A percentile compares a stretch with the other conserved stretches of the same genome.
These are phyloP conservation scores for Exophiala oligosperma DNA, from an alignment of 2,329 filamentous ascomycete species.

Conservation along the genomic window DNA sequence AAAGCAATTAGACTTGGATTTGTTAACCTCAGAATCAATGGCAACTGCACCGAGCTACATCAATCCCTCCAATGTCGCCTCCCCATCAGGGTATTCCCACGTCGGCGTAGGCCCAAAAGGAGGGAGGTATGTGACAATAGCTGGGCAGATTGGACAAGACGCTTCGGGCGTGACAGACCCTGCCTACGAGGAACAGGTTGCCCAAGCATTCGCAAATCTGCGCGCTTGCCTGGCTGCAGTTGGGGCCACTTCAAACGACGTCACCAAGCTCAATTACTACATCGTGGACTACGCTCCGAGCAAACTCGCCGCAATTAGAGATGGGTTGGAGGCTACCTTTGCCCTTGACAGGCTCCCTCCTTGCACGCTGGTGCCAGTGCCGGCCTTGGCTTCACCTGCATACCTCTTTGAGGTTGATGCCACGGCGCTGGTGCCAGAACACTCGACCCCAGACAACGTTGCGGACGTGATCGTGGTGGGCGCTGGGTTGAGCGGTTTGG, in stretches of 20 bases:
- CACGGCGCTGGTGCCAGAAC: no score
- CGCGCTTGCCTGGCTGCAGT: constrained; percentile 37
- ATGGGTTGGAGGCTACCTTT: constrained; percentile 39
- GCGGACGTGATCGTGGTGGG: constrained; percentile 13
- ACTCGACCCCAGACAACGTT: no score
- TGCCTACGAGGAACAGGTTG: constrained; percentile 44
- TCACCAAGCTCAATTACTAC: constrained; percentile 43
- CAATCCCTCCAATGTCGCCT: no score
- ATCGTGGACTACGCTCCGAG: constrained; percentile 45
- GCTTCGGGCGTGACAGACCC: constrained; percentile 34
- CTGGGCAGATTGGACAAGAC: constrained; percentile 38
- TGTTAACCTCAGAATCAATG: no score
- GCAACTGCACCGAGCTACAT: no score
- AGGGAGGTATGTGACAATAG: not conserved
- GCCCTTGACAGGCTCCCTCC: constrained; percentile 33
- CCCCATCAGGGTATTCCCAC: no score
- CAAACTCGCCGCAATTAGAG: constrained; percentile 36
- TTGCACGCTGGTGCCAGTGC: no score
- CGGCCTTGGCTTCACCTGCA: no score
- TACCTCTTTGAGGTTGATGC: no score
- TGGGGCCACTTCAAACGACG: constrained; percentile 38
- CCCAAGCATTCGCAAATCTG: constrained; percentile 41
- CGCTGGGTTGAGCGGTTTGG: no score
- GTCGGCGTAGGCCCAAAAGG: no score
- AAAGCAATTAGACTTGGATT: no score